Conservation (phyloP, 2,329 filamentous ascomycete species). For the Fusarium floridanum region DNA sequence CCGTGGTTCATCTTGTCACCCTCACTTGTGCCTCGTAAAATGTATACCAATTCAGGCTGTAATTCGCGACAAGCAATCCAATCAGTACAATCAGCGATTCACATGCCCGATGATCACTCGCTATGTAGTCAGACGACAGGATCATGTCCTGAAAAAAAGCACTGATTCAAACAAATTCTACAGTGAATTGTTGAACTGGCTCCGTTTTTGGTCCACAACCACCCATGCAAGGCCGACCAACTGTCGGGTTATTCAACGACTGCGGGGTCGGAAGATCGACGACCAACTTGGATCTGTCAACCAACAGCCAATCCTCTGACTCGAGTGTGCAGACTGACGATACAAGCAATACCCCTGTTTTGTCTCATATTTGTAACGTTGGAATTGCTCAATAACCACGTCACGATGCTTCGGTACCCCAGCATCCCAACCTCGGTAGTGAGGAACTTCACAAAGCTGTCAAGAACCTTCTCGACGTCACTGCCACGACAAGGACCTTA, state of each 20-base stretch:
- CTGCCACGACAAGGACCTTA: constrained; percentile 21
- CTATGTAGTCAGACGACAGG: neutral
- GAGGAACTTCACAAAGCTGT: neutral
- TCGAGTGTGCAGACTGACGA: neutral
- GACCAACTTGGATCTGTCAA: neutral
- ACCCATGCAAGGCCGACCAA: neutral
- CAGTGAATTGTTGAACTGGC: neutral
- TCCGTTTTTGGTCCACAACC: neutral
- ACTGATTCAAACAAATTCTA: neutral
- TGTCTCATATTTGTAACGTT: neutral
- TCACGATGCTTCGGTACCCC: neutral
- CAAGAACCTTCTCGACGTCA: neutral
- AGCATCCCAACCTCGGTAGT: neutral
- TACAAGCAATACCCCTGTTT: neutral
- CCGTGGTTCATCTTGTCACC: neutral
- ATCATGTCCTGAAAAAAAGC: neutral
- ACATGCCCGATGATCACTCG: neutral
- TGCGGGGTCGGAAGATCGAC: neutral
- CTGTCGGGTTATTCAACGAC: no score
- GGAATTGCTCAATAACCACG: no score
- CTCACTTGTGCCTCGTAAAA: neutral
- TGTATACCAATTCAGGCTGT: neutral
- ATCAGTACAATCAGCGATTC: no score
- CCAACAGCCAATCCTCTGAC: neutral
- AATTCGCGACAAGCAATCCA: neutral